Evolutionary conservation across 805 yeast species (phyloP), one percentile per base, ranked within the genome.

Genomic region (Sugiyamaella floridensis): DNA sequence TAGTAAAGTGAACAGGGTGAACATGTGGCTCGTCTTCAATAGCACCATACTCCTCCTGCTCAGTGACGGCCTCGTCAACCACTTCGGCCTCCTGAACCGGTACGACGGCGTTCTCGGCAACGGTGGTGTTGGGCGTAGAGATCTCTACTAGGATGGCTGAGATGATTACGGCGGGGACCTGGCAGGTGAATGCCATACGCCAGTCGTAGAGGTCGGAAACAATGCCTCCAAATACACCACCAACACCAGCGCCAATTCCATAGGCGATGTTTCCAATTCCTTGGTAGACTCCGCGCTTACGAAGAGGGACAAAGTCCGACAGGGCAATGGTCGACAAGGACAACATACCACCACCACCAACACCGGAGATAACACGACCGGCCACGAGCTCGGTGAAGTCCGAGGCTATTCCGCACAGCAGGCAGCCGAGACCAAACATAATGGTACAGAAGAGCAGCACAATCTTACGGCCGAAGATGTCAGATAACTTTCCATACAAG

Each of bases 301-400:
- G 75, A 55, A 85, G 75, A 1, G 93, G 82, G 26, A 89, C 83
- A 46, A 87, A 71, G 67, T 89, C 96, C 26, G 87, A 80, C 60
- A 85, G 77, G 2, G 89, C 76, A 53, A 89, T 85, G 6, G 95
- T 83, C 15, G 87, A 78, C 59, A 88, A 71, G 0, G 90, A 76
- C 48, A 83, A 80, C 62, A 89, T 78, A 0, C 96, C 96, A 5
- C 95, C 93, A n/a, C 95, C 96, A 11, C 96, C 96, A 52, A 86
- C 77, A 16, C 97, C 97, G 22, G 95, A 82, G 48, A 89, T 73
- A 55, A 87, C 83, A 60, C 95, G 74, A 0, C 89, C 92, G 2
- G 78, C 83, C 50, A 86, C 82, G 40, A 85, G 69, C 74, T 77
- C 73, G 55, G 72, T 67, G 77, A 85, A 79, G 28, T 73, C 71